Evolutionary conservation across 2,329 filamentous ascomycete genomes (phyloP), one percentile per base, ranked within the genome.

Genomic region (Fusarium zealandicum): DNA sequence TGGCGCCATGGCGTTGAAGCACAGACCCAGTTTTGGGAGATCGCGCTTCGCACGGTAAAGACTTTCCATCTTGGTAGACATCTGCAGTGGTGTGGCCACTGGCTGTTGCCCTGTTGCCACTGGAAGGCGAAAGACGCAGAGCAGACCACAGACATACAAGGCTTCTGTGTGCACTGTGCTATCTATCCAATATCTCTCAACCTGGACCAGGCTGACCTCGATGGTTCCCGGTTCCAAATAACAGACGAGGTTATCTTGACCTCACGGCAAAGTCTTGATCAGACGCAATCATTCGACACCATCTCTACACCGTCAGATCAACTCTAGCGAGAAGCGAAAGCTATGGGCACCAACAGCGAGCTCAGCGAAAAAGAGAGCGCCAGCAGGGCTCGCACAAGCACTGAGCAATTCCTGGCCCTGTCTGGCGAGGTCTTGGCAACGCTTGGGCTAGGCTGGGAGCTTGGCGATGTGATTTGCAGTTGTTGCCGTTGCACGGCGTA

Each of bases 401-500:
- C 31, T 52, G 59, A 48, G 36, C 59, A 52, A 52, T 20, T 60
- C 46, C 51, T 62, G 55, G 59, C 47, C 59, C 51, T 55, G 51
- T 40, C 51, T 41, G 43, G 54, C 31, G 31, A 46, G 31, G 55
- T 56, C 59, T 62, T 62, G 59, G 59, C 59, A 63, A 62, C 59
- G 55, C 59, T 62, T 55, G 55, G 59, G 59, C 59, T 31, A 25
- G 42, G 28, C 40, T 43, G 40, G 44, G 35, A 33, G 49, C 54
- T 56, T 63, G 50, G 61, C 59, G 33, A 60, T 57, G 45, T 57
- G 43, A 36, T 61, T 25, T 62, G 50, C 16, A 40, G 48, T 28
- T 37, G 58, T 25, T 63, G 43, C 13, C 28, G 49, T 28, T 10
- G 28, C 17, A 58, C 41, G 54, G 42, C 22, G 28, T 43, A 41